phyloP scores from a whole-genome alignment of 306 rosid genomes.

The Pachyrhizus erosus region DNA sequence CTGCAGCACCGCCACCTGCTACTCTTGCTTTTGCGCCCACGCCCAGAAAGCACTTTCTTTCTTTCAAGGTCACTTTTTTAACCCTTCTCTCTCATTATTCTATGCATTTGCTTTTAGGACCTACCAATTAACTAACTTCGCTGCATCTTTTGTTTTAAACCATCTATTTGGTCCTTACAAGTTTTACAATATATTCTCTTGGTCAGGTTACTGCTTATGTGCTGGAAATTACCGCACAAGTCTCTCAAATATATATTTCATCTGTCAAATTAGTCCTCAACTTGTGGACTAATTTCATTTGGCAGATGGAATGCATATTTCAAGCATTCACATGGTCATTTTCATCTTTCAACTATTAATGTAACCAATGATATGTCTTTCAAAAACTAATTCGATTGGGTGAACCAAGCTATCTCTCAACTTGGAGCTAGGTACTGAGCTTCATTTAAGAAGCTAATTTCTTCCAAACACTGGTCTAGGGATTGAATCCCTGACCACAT shows the following conservation, averaged over 20 bases:
- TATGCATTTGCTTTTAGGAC: neutral
- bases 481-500: neutral
- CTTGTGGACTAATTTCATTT: neutral
- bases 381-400: too few species aligned
- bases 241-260: neutral
- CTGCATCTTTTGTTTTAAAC: slow-evolving; percentile 29
- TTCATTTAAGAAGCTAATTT: too few species aligned
- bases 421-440: too few species aligned
- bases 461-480: too few species aligned
- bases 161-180: neutral
- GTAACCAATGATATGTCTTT: neutral
- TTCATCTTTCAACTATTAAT: neutral
- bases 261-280: neutral
- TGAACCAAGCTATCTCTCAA: too few species aligned
- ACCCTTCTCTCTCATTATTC: neutral
- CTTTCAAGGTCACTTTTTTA: slow-evolving; percentile 68
- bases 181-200: neutral
- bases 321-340: neutral
- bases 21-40: slow-evolving; percentile 58
- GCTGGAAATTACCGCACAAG: neutral
- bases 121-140: slow-evolving; percentile 32
- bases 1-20: slow-evolving; percentile 33
- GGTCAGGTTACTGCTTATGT: neutral
- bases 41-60: slow-evolving; percentile 59
- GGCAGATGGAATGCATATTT: neutral